Base-by-base conservation (phyloP, 148 eudicot genomes). In the Chenopodium album region DNA sequence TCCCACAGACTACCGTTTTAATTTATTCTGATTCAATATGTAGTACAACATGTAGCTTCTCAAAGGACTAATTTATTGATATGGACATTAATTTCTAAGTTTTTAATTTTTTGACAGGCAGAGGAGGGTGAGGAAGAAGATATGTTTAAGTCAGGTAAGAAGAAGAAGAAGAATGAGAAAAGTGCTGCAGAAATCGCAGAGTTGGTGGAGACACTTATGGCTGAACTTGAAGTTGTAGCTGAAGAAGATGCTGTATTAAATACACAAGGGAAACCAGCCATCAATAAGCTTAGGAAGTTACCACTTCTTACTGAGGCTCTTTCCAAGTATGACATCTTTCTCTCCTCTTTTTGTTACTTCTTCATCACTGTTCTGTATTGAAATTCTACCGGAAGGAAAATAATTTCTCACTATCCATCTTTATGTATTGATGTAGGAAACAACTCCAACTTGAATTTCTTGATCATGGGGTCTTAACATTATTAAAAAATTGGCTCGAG, bases 61-160 rank as follows among this genome's bases (percentile, higher is more conserved):
- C 48, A 67, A 59, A 59, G 26, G 44, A 83, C 72, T 46, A 29
- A 41, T 41, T 5, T 14, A 32, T 48, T 54, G 60, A 28, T 41
- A 1, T 52, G 20, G 47, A 41, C 34, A 8, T 60, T 65, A 10
- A 28, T 41, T 60, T 29, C 9, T 71, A 5, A 71, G 41, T n/a
- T 46, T 8, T 80, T 54, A 11, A 31, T 48, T 75, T 63, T 77
- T 52, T 76, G 80, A 79, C 76, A 92, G 99, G 98, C 99, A 13
- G 99, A 95, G 78, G 98, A 93, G 87, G 97, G 92, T 71, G 97
- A 90, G 69, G 99, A 95, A 37, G 95, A 94, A 73, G 98, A 95
- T 17, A 88, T 96, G 64, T 96, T 96, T 76, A 92, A 87, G 85
- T 71, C 85, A 72, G 98, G 98, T 41, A 96, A 90, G 89, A 96